Evolutionary conservation across 2,329 filamentous ascomycete genomes (phyloP), one percentile per base, ranked within the genome.

Genomic region (Alternaria triticina): DNA sequence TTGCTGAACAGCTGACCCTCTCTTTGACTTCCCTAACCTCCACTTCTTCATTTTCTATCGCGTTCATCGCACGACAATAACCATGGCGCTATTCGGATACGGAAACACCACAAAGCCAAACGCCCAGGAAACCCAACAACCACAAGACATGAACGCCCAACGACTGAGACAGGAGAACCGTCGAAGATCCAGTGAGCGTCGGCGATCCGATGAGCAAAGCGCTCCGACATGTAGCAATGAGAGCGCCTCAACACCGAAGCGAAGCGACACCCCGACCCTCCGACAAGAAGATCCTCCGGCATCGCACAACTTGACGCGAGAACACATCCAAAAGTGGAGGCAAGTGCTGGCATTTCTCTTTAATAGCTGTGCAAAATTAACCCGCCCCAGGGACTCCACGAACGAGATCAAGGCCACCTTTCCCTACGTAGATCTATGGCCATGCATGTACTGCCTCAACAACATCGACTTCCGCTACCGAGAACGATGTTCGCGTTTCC

Each of bases 381-480:
- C n/a, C n/a, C n/a, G n/a, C n/a, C n/a, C n/a, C n/a, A n/a, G n/a
- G n/a, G n/a, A n/a, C n/a, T n/a, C n/a, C 1, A 40, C 28, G 20
- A 23, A 28, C 17, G 30, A 50, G 5, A 33, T 33, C 17, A 55
- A 49, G 17, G 8, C 33, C 23, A 60, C 27, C 11, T 45, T 46
- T 1, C 15, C n/a, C 8, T 40, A 20, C 28, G 23, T 52, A 9
- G 20, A 47, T 4, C 10, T 33, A n/a, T 64, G 61, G 61, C 57
- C 61, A 2, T 64, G 61, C 46, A 64, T 64, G 57, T 64, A 64
- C 23, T 64, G 61, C 13, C 43, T 25, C 5, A 22, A 3, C 2
- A 33, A 23, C 17, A 52, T 57, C 13, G 57, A 60, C 13, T 23
- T 30, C 13, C 12, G 5, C 11, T 7, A 30, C 12, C 40, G 25